A percentile compares a stretch with the other conserved stretches of the same genome.
These are phyloP conservation scores for Scheffersomyces ergatensis DNA, from an alignment of 805 yeast species.

Conservation along the genomic window DNA sequence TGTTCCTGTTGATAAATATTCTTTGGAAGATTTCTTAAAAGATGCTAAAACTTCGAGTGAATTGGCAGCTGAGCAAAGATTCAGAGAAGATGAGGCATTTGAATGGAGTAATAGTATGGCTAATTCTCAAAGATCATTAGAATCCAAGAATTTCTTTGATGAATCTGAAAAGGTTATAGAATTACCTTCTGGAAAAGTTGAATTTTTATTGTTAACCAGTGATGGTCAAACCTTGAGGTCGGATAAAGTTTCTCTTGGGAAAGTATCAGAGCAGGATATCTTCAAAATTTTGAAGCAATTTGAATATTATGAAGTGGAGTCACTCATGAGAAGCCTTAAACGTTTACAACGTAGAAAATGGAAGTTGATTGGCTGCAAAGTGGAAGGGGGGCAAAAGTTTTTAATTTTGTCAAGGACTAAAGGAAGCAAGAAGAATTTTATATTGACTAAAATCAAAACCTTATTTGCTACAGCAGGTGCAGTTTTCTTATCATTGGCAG, in stretches of 20 bases:
- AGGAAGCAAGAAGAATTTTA: neutral
- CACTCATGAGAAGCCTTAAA: slow-evolving; percentile 32
- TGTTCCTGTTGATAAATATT: slow-evolving; percentile 5
- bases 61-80: slow-evolving; percentile 38
- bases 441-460: slow-evolving; percentile 13
- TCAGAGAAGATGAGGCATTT: slow-evolving; percentile 48
- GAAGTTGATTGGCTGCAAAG: slow-evolving; percentile 54
- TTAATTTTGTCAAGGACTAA: slow-evolving; percentile 11
- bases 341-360: slow-evolving; percentile 46
- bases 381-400: slow-evolving; percentile 10
- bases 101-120: slow-evolving; percentile 46
- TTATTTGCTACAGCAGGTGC: slow-evolving; percentile 25
- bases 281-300: slow-evolving; percentile 38
- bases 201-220: slow-evolving; percentile 28
- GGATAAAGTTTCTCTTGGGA: slow-evolving; percentile 38
- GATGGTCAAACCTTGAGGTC: slow-evolving; percentile 35
- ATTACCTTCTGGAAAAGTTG: slow-evolving; percentile 16
- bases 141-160: slow-evolving; percentile 43
- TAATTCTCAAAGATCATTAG: slow-evolving; percentile 38
- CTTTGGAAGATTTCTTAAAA: slow-evolving; percentile 41
- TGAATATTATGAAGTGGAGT: slow-evolving; percentile 29
- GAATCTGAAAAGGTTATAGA: slow-evolving; percentile 6
- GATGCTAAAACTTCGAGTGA: slow-evolving; percentile 42
- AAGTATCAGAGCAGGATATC: slow-evolving; percentile 37
- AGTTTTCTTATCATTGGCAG: slow-evolving; percentile 18